Percentiles rank a stretch among this genome's conserved stretches.
Conservation (phyloP, 352 stramenopile species). For the Phytophthora macrochlamydospora region DNA sequence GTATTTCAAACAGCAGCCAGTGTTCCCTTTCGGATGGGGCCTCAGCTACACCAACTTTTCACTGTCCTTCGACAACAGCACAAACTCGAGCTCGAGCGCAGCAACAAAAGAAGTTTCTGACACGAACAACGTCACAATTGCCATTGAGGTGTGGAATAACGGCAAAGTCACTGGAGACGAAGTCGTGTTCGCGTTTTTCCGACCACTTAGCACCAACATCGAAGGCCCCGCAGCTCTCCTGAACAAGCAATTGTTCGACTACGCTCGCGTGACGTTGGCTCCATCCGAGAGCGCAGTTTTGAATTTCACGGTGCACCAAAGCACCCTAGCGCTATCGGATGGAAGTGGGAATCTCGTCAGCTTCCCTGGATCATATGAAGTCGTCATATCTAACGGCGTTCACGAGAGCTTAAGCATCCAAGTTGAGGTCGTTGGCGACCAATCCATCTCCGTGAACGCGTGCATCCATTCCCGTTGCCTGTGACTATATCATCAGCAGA, state of each 20-base stretch:
- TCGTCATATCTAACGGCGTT: conserved; percentile 62
- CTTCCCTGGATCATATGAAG: conserved; percentile 66
- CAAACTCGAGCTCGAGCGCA: not conserved
- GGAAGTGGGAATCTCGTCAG: conserved; percentile 44
- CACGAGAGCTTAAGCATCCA: conserved; percentile 48
- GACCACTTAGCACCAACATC: conserved; percentile 45
- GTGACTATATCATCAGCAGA: not conserved
- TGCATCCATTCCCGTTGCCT: not conserved
- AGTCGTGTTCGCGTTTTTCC: conserved; percentile 66
- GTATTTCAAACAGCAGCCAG: not conserved
- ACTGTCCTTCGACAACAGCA: not conserved
- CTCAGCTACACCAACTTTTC: conserved; percentile 86
- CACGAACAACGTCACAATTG: conserved; percentile 35
- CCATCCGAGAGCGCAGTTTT: conserved; percentile 25
- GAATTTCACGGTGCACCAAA: conserved; percentile 34
- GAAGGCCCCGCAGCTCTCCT: conserved; percentile 54
- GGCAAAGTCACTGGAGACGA: conserved; percentile 50
- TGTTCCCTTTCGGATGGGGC: conserved; percentile 68
- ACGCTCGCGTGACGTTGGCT: conserved; percentile 40
- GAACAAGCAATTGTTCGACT: conserved; percentile 70
- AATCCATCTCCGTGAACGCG: not conserved
- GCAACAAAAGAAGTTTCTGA: conserved; percentile 20
- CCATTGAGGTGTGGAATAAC: conserved; percentile 47
- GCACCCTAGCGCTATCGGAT: conserved; percentile 49
- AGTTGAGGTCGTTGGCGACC: conserved; percentile 39